phyloP scores from a whole-genome alignment of 129 eudicot genomes.

The Saussurea involucrata region DNA sequence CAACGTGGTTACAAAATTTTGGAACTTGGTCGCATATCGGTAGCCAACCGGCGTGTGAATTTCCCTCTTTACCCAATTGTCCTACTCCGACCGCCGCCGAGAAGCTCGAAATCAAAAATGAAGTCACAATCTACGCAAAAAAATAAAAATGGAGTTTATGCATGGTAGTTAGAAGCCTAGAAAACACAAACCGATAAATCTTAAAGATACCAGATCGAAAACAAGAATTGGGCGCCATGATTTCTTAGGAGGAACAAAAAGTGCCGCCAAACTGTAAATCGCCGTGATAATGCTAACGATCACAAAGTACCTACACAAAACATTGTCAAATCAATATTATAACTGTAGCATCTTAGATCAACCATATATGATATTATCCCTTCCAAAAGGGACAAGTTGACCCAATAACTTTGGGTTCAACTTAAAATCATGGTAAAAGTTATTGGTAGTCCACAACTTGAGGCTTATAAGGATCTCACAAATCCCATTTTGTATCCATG shows the following conservation, averaged over 20 bases:
- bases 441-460: no score
- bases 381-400: no score
- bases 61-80: constrained; percentile 79
- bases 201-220: constrained; percentile 56
- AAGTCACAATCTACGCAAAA: constrained; percentile 40
- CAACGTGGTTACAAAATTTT: constrained; percentile 66
- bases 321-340: background rate
- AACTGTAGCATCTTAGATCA: no score
- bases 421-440: no score
- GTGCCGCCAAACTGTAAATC: constrained; percentile 46
- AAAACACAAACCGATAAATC: background rate
- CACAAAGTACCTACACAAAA: constrained; percentile 71
- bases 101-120: constrained; percentile 61
- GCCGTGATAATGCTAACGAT: constrained; percentile 54
- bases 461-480: no score
- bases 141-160: background rate
- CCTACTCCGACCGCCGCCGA: constrained; percentile 87
- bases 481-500: no score
- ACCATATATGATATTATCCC: no score
- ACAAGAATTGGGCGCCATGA: constrained; percentile 51
- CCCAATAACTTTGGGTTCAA: no score
- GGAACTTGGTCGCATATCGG: constrained; percentile 94
- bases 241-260: constrained; percentile 55
- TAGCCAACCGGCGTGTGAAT: constrained; percentile 86
- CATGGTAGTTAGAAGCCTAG: background rate